Evolutionary conservation across 1,284 basidiomycete genomes (phyloP).

Genomic region (Malassezia furfur): DNA sequence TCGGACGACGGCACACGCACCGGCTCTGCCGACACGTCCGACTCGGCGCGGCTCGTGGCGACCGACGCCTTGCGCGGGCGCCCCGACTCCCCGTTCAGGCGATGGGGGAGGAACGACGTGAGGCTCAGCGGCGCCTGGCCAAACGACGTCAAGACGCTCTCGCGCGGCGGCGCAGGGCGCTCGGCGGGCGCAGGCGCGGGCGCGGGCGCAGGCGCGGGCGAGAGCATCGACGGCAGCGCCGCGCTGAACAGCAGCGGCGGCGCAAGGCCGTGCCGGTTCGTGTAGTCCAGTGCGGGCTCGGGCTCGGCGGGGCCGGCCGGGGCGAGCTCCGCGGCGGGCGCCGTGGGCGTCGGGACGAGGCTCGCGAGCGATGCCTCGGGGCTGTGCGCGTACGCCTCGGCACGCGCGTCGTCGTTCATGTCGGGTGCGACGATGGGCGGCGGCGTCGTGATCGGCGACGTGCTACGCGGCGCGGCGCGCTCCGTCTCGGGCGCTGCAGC

Average conservation of each 20-base stretch:
- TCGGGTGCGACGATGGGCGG: too few relatives aligned
- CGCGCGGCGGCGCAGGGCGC: not conserved
- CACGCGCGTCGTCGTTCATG: too few relatives aligned
- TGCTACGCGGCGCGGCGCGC: not conserved
- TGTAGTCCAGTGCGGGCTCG: not conserved
- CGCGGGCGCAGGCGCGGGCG: not conserved
- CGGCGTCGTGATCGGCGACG: not conserved
- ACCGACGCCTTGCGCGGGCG: slow-evolving; percentile 13
- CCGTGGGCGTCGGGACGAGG: not conserved
- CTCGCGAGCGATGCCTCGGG: not conserved
- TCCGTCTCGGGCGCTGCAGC: not conserved
- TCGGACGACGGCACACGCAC: too few relatives aligned
- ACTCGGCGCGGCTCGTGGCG: slow-evolving; percentile 1
- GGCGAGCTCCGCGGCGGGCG: not conserved
- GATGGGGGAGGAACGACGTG: slow-evolving; percentile 13
- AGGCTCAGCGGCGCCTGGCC: slow-evolving; percentile 16
- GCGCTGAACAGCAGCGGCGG: slow-evolving; percentile 5
- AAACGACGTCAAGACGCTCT: not conserved
- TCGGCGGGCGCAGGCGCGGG: not conserved
- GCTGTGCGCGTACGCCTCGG: too few relatives aligned
- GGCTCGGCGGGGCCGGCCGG: not conserved
- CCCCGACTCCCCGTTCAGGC: slow-evolving; percentile 1
- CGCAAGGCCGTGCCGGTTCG: not conserved
- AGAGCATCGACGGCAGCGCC: not conserved
- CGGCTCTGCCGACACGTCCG: not conserved